These are phyloP conservation scores for Diospyros lotus DNA, from an alignment of 148 eudicot species.

Conservation along the genomic window DNA sequence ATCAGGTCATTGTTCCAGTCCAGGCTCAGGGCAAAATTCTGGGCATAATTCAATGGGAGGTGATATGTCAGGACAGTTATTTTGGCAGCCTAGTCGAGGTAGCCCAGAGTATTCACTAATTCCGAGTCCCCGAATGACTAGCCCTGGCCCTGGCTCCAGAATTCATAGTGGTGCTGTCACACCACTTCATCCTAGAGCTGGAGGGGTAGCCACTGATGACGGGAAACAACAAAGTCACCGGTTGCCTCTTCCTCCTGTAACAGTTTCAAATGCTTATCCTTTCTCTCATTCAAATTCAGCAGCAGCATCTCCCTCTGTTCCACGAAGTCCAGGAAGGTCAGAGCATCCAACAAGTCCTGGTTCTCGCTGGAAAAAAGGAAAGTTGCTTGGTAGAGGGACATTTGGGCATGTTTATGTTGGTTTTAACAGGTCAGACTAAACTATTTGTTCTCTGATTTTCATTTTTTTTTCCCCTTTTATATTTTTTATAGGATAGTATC, in stretches of 20 bases:
- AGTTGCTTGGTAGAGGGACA: conserved; percentile 87
- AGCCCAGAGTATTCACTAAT: conserved; percentile 95
- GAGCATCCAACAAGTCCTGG: conserved; percentile 76
- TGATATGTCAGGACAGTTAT: conserved; percentile 74
- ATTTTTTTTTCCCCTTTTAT: neutral
- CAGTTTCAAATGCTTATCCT: conserved; percentile 55
- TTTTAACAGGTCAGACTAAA: conserved; percentile 63
- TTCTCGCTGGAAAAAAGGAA: conserved; percentile 93
- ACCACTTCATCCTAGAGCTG: conserved; percentile 90
- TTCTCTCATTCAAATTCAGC: conserved; percentile 80
- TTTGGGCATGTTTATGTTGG: conserved; percentile 97
- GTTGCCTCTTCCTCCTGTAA: conserved; percentile 88
- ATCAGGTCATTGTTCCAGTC: conserved; percentile 97
- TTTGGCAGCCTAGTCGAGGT: conserved; percentile 94
- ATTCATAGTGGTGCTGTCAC: conserved; percentile 98
- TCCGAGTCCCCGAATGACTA: conserved; percentile 93
- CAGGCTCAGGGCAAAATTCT: conserved; percentile 95
- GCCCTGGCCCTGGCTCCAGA: conserved; percentile 95
- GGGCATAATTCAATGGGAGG: conserved; percentile 98
- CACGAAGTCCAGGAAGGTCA: conserved; percentile 81
- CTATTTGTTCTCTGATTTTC: neutral
- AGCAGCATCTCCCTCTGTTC: conserved; percentile 81
- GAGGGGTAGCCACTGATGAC: conserved; percentile 58
- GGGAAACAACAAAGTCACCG: conserved; percentile 62
- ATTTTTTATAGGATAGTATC: neutral